Conservation (phyloP, 768 basidiomycete genomes). For the Rhizopogon sp. region DNA sequence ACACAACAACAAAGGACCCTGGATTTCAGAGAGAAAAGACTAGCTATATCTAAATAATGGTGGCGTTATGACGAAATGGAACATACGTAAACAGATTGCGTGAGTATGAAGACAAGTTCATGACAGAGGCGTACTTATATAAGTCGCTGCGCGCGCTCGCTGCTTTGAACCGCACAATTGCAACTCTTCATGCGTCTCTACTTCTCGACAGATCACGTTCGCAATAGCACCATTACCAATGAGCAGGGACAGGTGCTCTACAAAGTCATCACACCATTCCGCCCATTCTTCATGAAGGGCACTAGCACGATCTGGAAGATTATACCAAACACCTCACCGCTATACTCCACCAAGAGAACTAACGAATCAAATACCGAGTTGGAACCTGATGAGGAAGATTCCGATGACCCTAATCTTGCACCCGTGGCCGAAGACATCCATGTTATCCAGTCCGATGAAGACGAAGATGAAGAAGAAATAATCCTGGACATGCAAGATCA, state of each 20-base stretch:
- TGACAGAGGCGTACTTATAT: too few relatives aligned
- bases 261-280: constrained; percentile 5
- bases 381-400: neutral
- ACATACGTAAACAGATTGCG: too few relatives aligned
- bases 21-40: too few relatives aligned
- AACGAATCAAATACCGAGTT: neutral
- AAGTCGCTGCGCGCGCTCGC: too few relatives aligned
- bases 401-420: neutral
- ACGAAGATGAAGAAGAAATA: constrained; percentile 1
- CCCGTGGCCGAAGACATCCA: neutral
- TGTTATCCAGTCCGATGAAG: neutral
- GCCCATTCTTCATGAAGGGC: constrained; percentile 4
- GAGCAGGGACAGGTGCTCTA: constrained; percentile 2
- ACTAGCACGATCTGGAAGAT: constrained; percentile 3
- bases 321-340: neutral
- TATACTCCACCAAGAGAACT: neutral
- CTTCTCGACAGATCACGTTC: constrained; percentile 6
- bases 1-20: too few relatives aligned
- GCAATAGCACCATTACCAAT: constrained; percentile 1
- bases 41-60: too few relatives aligned
- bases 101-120: too few relatives aligned
- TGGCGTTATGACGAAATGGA: too few relatives aligned
- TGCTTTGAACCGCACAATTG: neutral
- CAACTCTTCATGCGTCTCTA: constrained; percentile 1
- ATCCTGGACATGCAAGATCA: constrained; percentile 5